Evolutionary conservation across 1,284 basidiomycete species (phyloP).

Genomic region (Ganoderma lingzhi): DNA sequence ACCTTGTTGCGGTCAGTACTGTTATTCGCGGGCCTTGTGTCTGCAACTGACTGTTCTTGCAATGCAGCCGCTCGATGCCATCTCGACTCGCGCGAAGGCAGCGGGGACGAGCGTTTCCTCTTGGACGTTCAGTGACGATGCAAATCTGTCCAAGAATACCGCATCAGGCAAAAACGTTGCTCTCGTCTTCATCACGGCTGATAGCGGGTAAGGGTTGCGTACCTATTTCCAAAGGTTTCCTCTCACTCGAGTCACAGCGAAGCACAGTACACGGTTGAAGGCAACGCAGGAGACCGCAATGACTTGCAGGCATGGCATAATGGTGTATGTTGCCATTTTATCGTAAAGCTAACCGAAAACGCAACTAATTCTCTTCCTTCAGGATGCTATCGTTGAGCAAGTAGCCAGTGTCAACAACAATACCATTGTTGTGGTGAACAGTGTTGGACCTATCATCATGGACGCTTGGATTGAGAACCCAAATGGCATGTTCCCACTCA

Average conservation of each 20-base stretch:
- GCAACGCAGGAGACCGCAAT: slow-evolving; percentile 73
- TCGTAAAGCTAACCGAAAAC: background rate
- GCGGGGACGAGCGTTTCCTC: slow-evolving; percentile 52
- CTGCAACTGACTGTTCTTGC: background rate
- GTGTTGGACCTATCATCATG: slow-evolving; percentile 56
- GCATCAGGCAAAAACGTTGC: slow-evolving; percentile 48
- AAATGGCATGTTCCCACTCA: slow-evolving; percentile 35
- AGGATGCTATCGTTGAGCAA: slow-evolving; percentile 45
- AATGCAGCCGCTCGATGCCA: slow-evolving; percentile 46
- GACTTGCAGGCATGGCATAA: slow-evolving; percentile 69
- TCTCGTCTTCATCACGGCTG: slow-evolving; percentile 33
- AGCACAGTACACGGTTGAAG: slow-evolving; percentile 68
- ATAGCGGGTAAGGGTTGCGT: slow-evolving; percentile 24
- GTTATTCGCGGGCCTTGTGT: too few relatives aligned
- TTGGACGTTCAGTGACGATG: slow-evolving; percentile 62
- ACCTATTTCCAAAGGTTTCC: background rate
- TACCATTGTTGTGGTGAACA: slow-evolving; percentile 64
- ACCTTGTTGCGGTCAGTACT: slow-evolving; percentile 53
- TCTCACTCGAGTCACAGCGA: slow-evolving; percentile 54
- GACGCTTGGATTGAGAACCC: slow-evolving; percentile 57
- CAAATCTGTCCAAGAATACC: slow-evolving; percentile 49
- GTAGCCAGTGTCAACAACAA: slow-evolving; percentile 51
- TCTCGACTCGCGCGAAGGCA: slow-evolving; percentile 48
- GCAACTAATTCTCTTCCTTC: background rate
- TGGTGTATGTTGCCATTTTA: background rate